Base-by-base conservation (phyloP, 164 flowering plant species). In the Taxillus chinensis region DNA sequence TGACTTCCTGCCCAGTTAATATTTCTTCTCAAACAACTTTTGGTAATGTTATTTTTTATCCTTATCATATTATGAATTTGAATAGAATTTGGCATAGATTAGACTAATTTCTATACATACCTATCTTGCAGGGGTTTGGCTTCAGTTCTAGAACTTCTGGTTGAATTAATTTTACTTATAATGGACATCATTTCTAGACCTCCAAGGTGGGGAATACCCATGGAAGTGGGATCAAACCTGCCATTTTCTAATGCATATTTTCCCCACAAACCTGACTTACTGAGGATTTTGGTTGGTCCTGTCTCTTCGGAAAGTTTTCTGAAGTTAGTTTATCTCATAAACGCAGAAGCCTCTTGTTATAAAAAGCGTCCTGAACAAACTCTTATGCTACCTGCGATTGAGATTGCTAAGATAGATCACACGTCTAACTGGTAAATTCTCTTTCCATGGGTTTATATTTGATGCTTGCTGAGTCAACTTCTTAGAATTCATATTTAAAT, bases 161-260 rank as follows among this genome's bases (percentile, higher is more conserved):
- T 56, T 66, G 72, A 60, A 62, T 48, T 87, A 38, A 80, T 83
- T 41, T 74, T 78, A 3, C 71, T 77, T 45, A 59, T 84, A 42
- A 64, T 87, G 46, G 90, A 86, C 68, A 61, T 79, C 62, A 59
- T 80, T 58, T 65, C 84, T 42, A 69, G 78, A 65, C 96, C 96
- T 55, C 76, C 77, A 64, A 62, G 75, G 73, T 90, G 96, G 96
- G 86, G 81, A 52, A 58, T 87, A 59, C 62, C 83, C 16, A 43
- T 67, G 73, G 87, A 84, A 61, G 56, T 78, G 63, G 88, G 84
- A 64, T 72, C 76, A 41, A 80, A 73, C 62, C 80, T 87, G 57
- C 92, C 85, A 56, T 84, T 83, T 70, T 80, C 86, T 66, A 59
- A 53, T 69, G 86, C 93, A 39, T 90, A 82, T 75, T 84, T 87